phyloP scores from a whole-genome alignment of 257 asterid genomes.

The Solanum lignicaule region DNA sequence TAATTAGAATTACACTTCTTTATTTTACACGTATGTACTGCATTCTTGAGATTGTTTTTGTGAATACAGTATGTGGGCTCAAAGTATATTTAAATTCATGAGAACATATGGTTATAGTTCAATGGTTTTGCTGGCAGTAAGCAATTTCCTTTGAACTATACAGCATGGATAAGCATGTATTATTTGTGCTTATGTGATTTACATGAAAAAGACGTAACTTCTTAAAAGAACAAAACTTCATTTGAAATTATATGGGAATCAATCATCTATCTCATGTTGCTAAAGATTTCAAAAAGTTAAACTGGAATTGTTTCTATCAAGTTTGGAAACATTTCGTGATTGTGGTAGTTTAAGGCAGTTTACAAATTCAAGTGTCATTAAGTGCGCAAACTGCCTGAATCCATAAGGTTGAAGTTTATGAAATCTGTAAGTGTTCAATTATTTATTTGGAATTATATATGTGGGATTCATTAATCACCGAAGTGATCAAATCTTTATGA shows the following conservation, averaged over 20 bases:
- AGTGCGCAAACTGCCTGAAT: not conserved
- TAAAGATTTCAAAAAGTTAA: not conserved
- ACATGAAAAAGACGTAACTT: not conserved
- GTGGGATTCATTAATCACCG: not conserved
- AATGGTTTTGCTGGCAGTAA: not conserved
- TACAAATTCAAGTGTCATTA: not conserved
- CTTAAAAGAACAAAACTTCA: not conserved
- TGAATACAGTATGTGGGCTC: not conserved
- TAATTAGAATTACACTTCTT: not conserved
- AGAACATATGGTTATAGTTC: not conserved
- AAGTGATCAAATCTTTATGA: not conserved
- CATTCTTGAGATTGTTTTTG: not conserved
- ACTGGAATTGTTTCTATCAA: not conserved
- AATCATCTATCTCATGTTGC: not conserved
- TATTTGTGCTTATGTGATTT: not conserved
- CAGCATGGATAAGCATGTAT: not conserved
- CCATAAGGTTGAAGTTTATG: not conserved
- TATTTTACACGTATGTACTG: not conserved
- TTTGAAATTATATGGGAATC: not conserved
- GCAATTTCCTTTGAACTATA: not conserved
- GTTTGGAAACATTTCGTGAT: not conserved
- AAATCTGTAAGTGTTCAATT: not conserved
- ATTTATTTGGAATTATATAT: not conserved
- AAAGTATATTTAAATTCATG: not conserved
- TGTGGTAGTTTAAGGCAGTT: not conserved